phyloP scores from a whole-genome alignment of 495 filamentous ascomycete species.

The Recurvomyces mirabilis region DNA sequence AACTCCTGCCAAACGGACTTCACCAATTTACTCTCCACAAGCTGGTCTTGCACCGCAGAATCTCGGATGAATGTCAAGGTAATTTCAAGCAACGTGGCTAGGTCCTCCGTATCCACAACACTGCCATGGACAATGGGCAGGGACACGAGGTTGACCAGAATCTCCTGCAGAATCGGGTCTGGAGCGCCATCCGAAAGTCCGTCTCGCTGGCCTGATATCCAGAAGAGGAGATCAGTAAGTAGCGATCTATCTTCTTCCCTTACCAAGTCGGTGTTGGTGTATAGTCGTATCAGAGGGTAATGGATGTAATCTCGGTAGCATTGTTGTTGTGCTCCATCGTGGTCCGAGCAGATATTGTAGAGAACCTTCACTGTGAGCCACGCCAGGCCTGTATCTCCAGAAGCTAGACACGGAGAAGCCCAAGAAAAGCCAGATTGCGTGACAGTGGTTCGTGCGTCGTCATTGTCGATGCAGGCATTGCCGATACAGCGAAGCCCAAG shows the following conservation, averaged over 20 bases:
- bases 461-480: conserved; percentile 20
- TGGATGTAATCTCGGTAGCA: conserved; percentile 8
- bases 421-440: conserved; percentile 5
- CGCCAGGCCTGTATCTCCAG: not conserved
- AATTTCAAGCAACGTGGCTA: conserved; percentile 8
- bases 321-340: conserved; percentile 5
- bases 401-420: conserved; percentile 1
- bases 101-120: conserved; percentile 2
- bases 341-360: conserved; percentile 19
- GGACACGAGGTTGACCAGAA: not conserved
- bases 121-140: not conserved
- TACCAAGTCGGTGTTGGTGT: not conserved
- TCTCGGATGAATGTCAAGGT: conserved; percentile 8
- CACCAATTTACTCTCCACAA: not conserved
- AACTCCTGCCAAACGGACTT: conserved; percentile 7
- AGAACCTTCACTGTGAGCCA: conserved; percentile 12
- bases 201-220: conserved; percentile 3
- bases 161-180: not conserved
- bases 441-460: conserved; percentile 1
- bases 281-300: conserved; percentile 1
- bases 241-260: not conserved
- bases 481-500: conserved; percentile 16
- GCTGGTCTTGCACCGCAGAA: conserved; percentile 1
- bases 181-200: not conserved
- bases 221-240: conserved; percentile 13